Percentiles rank a stretch among this genome's conserved stretches.
These are phyloP conservation scores for Lachancea mirantina DNA, from an alignment of 805 yeast genomes.

Conservation along the genomic window DNA sequence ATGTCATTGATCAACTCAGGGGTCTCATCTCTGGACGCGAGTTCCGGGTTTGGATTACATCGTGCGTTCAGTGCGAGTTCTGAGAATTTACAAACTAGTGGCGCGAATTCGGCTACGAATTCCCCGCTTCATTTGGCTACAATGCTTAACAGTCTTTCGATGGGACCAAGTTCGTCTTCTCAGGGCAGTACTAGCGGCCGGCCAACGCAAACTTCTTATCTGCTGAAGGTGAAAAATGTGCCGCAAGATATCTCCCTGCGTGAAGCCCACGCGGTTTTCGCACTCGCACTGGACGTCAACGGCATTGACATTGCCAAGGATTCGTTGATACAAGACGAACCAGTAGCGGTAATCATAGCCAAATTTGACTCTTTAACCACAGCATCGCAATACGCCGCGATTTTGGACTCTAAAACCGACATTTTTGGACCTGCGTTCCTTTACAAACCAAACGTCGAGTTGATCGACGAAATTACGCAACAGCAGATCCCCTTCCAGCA, in stretches of 20 bases:
- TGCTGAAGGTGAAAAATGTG: slow-evolving; percentile 44
- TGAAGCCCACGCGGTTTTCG: slow-evolving; percentile 61
- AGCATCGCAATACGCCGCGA: slow-evolving; percentile 38
- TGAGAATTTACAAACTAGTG: slow-evolving; percentile 14
- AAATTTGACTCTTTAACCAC: slow-evolving; percentile 38
- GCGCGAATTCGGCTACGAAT: slow-evolving; percentile 9
- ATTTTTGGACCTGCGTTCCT: slow-evolving; percentile 45
- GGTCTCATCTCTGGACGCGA: slow-evolving; percentile 7
- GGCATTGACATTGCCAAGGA: slow-evolving; percentile 40
- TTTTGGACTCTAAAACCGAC: slow-evolving; percentile 35
- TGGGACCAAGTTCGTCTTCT: slow-evolving; percentile 12
- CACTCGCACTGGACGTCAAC: slow-evolving; percentile 58
- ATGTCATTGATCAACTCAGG: slow-evolving; percentile 9
- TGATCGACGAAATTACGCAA: slow-evolving; percentile 31
- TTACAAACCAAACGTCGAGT: slow-evolving; percentile 35
- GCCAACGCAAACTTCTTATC: slow-evolving; percentile 15
- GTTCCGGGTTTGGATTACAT: slow-evolving; percentile 8
- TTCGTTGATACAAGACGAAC: slow-evolving; percentile 12
- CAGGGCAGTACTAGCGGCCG: slow-evolving; percentile 11
- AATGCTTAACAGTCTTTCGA: slow-evolving; percentile 24
- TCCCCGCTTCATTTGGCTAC: slow-evolving; percentile 28
- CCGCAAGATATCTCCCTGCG: slow-evolving; percentile 59
- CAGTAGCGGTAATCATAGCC: slow-evolving; percentile 31
- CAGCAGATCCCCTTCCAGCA: slow-evolving; percentile 20
- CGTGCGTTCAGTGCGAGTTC: slow-evolving; percentile 19